A percentile compares a stretch with the other conserved stretches of the same genome.
These are phyloP conservation scores for Pittosporum tobira DNA, from an alignment of 129 eudicot species.

Conservation along the genomic window DNA sequence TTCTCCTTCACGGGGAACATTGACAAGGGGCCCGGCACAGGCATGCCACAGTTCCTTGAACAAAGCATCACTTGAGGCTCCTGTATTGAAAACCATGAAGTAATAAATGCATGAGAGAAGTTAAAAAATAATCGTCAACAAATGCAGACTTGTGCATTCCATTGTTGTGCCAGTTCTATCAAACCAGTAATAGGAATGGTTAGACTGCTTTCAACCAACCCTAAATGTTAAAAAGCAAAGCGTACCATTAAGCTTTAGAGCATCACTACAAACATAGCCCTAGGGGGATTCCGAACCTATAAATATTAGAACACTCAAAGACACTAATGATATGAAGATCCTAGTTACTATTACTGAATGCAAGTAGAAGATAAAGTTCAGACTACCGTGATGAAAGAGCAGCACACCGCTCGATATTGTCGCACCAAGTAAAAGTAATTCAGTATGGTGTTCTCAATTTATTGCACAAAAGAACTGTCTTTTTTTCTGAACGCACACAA, in stretches of 20 bases:
- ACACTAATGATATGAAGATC: background rate
- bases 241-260: background rate
- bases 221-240: too few species aligned
- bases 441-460: background rate
- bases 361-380: background rate
- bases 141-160: too few species aligned
- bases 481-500: too few species aligned
- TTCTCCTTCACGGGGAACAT: slow-evolving; percentile 81
- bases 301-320: background rate
- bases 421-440: background rate
- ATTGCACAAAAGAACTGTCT: background rate
- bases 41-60: slow-evolving; percentile 89
- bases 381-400: background rate
- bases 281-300: background rate
- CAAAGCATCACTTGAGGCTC: slow-evolving; percentile 33
- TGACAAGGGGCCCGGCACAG: slow-evolving; percentile 92
- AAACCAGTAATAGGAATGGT: too few species aligned
- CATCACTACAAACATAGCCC: background rate
- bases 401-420: background rate
- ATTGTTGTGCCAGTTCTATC: too few species aligned
- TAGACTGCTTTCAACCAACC: too few species aligned
- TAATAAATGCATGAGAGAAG: background rate
- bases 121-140: too few species aligned
- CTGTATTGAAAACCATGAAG: slow-evolving; percentile 19
- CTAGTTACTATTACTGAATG: background rate